Conservation (phyloP, 306 rosid genomes). For the Sicyos edulis region DNA sequence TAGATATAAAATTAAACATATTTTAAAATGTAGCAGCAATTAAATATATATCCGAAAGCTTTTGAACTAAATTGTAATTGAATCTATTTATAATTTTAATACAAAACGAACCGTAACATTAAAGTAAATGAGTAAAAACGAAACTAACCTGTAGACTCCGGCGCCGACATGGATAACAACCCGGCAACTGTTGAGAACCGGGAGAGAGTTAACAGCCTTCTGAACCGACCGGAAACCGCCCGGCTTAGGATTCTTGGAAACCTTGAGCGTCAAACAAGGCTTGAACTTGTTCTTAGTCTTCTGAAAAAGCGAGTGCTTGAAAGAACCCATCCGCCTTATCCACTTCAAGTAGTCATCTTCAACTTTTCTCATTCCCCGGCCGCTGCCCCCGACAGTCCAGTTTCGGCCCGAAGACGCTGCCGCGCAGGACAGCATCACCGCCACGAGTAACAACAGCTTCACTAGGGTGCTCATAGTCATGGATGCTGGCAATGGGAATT, state of each 20-base stretch:
- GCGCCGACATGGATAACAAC: slow-evolving; percentile 23
- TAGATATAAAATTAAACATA: too few relatives aligned
- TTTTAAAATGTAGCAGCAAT: too few relatives aligned
- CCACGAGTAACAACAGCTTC: not conserved
- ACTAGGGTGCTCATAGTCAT: too few relatives aligned
- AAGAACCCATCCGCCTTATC: not conserved
- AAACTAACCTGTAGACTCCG: slow-evolving; percentile 32
- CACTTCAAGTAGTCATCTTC: not conserved
- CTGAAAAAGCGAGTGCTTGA: not conserved
- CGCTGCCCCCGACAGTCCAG: not conserved
- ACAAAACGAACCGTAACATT: too few relatives aligned
- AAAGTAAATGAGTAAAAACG: too few relatives aligned
- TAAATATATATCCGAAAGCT: too few relatives aligned
- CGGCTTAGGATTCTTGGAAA: not conserved
- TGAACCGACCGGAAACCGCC: slow-evolving; percentile 19
- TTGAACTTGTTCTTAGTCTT: not conserved
- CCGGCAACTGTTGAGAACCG: slow-evolving; percentile 5
- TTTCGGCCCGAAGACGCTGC: not conserved
- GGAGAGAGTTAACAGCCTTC: slow-evolving; percentile 26
- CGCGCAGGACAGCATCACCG: not conserved
- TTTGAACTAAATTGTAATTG: too few relatives aligned
- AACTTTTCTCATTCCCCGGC: not conserved
- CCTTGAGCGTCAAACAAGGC: not conserved
- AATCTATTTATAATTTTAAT: too few relatives aligned
- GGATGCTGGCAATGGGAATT: too few relatives aligned